Base-by-base conservation (phyloP, 2,329 filamentous ascomycete genomes). In the Trichoderma guizhouense region DNA sequence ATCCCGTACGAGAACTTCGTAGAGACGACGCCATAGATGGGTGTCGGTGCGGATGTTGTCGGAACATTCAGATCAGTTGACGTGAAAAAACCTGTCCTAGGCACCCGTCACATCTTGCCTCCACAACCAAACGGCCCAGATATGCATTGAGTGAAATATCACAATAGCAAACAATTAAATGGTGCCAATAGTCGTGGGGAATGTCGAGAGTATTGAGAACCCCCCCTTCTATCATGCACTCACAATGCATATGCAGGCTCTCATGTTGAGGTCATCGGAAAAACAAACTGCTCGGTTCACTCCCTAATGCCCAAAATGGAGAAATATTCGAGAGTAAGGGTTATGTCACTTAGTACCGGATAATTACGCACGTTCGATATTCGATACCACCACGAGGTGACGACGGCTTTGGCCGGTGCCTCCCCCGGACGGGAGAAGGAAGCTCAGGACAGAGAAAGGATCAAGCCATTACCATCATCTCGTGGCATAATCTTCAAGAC, bases 371-470 rank as follows among this genome's bases (percentile, higher is more conserved):
- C 69, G 26, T 43, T 65, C 51, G 26, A 26, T 61, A 26, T 43
- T 65, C 51, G 26, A 26, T 61, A 26, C 28, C 39, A 26, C 69
- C 62, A 61, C 55, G 63, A 39, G 60, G 69, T 55, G 14, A 36
- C 24, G 57, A 34, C 66, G 57, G 66, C 57, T 36, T 69, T 36
- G 55, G 26, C 58, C 61, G 69, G 61, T 51, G 69, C 32, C 62
- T 36, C 51, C 69, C 67, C 51, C 61, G 21, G 69, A 65, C 34
- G 43, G 61, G 51, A 51, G 55, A 53, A 24, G 34, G 62, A 30
- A 71, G 69, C 69, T 71, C 62, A 71, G 69, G 69, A 71, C 69
- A 71, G 62, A 28, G 51, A 69, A 69, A 28, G 66, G 66, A 69
- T 69, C 57, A 34, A 61, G 66, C 66, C 61, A 53, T n/a, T 34